Conservation (phyloP, 1,139 yeast species). For the Nakaseomyces nivariensis region DNA sequence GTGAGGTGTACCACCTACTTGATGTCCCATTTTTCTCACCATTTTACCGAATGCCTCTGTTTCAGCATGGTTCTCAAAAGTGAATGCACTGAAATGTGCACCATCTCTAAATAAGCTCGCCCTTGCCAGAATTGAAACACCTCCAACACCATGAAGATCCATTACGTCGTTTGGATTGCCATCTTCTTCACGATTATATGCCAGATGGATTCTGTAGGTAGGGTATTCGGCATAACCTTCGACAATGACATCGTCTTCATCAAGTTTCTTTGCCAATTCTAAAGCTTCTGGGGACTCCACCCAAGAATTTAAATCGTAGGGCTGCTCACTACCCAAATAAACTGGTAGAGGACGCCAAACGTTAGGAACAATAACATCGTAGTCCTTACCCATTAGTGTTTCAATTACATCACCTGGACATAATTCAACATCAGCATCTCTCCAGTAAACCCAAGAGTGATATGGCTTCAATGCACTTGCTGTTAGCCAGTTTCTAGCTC, state of each 20-base stretch:
- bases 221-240: conserved; percentile 90
- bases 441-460: conserved; percentile 74
- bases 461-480: conserved; percentile 56
- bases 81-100: conserved; percentile 82
- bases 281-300: conserved; percentile 78
- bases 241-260: conserved; percentile 82
- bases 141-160: conserved; percentile 88
- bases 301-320: conserved; percentile 87
- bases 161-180: conserved; percentile 82
- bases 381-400: conserved; percentile 55
- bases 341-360: conserved; percentile 90
- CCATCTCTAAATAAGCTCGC: conserved; percentile 76
- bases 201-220: conserved; percentile 87
- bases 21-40: conserved; percentile 70
- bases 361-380: conserved; percentile 67
- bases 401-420: conserved; percentile 53
- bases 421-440: conserved; percentile 63
- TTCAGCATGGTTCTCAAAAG: conserved; percentile 85
- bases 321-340: conserved; percentile 83
- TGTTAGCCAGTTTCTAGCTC: conserved; percentile 63
- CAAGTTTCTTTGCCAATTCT: conserved; percentile 63
- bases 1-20: conserved; percentile 79
- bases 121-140: conserved; percentile 73
- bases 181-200: conserved; percentile 74
- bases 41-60: conserved; percentile 89